A percentile compares a stretch with the other conserved stretches of the same genome.
phyloP scores from a whole-genome alignment of 495 filamentous ascomycete genomes.

The Penicillium cataractarum region DNA sequence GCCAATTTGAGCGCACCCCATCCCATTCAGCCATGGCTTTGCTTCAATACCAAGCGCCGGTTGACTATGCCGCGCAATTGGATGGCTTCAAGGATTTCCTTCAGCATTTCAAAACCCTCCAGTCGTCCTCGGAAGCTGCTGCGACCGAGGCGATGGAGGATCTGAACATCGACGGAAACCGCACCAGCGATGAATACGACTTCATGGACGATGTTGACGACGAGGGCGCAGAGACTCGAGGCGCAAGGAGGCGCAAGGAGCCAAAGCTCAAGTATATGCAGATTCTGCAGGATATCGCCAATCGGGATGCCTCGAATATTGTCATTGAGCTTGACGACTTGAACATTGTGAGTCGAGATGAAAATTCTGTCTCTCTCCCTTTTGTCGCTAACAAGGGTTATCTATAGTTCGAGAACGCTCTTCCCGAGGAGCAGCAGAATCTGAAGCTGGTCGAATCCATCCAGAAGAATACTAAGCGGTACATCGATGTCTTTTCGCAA shows the following conservation, averaged over 20 bases:
- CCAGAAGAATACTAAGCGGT: constrained; percentile 89
- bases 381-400: constrained; percentile 6
- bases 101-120: constrained; percentile 79
- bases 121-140: constrained; percentile 68
- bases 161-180: constrained; percentile 84
- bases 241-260: constrained; percentile 45
- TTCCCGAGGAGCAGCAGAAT: constrained; percentile 58
- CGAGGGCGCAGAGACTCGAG: constrained; percentile 45
- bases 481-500: constrained; percentile 86
- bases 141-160: constrained; percentile 76
- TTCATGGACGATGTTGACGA: constrained; percentile 86
- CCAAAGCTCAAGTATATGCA: constrained; percentile 89
- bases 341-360: constrained; percentile 57
- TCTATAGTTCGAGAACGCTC: constrained; percentile 70
- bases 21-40: constrained; percentile 70
- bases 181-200: constrained; percentile 90
- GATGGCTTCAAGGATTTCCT: constrained; percentile 89
- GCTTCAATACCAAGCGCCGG: constrained; percentile 69
- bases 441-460: constrained; percentile 83
- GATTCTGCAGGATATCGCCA: constrained; percentile 83
- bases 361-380: neutral
- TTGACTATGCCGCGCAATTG: constrained; percentile 86
- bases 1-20: constrained; percentile 11
- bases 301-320: constrained; percentile 73
- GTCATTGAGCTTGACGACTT: constrained; percentile 90